Evolutionary conservation across 208 protist genomes (phyloP), one percentile per base, ranked within the genome.

Genomic region (Leishmania turanica): DNA sequence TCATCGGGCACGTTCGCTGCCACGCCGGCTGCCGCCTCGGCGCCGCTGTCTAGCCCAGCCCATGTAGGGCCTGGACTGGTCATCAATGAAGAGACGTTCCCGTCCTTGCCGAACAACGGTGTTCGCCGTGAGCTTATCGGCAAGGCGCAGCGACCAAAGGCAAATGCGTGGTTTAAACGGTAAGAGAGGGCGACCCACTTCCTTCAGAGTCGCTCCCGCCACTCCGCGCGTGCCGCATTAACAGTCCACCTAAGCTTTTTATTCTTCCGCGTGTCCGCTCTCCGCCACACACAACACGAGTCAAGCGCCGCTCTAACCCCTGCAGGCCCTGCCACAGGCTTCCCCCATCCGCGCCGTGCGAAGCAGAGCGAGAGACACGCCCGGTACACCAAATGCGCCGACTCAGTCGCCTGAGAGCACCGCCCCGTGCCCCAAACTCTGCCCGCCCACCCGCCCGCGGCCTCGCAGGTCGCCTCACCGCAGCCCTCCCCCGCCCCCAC

Each of bases 81-180:
- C 60, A 87, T 87, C 31, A 87, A 87, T 37, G 87, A 90, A 80
- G 86, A 89, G 80, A 81, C 81, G 58, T 95, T 91, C 64, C 91
- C 91, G 1, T 87, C 86, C 42, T 76, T 95, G 15, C 91, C 84
- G 27, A 84, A 75, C 70, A 81, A 81, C 62, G 47, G 56, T 24
- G 70, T 83, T 15, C 79, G 77, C 11, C 68, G 81, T 73, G 75
- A 79, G 6, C 82, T 54, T 19, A 81, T 84, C 71, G 65, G 79
- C 34, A 89, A 83, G 47, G 83, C 85, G 51, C 78, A 90, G 79
- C 54, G 72, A 24, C 15, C 54, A 11, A 77, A 75, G 42, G 58
- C 77, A 24, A 93, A 93, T 75, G 88, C 88, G 19, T 93, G 90
- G 90, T 91, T 93, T 64, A 71, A 75, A 6, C 74, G 71, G 49